Evolutionary conservation across 371 early-diverging fungal genomes (phyloP).

Genomic region (Lichtheimia corymbifera): DNA sequence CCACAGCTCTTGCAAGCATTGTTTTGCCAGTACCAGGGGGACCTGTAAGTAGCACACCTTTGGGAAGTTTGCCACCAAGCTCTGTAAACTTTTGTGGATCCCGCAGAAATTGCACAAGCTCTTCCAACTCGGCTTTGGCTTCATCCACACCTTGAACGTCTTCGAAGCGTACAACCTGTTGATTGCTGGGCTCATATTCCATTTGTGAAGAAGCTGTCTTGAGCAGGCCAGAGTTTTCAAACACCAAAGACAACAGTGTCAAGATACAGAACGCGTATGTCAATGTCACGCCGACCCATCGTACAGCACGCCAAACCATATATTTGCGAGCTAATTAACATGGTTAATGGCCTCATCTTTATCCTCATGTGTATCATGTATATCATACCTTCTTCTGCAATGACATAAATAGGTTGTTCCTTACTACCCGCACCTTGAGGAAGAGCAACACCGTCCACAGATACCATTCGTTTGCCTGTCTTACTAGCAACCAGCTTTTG

Average conservation of each 20-base stretch:
- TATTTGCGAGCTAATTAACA: slow-evolving; percentile 24
- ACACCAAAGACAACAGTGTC: slow-evolving; percentile 69
- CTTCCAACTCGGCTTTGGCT: slow-evolving; percentile 94
- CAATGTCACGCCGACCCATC: slow-evolving; percentile 75
- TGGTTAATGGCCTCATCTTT: background rate
- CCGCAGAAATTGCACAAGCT: slow-evolving; percentile 93
- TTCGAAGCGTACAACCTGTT: slow-evolving; percentile 75
- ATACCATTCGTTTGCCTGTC: slow-evolving; percentile 21
- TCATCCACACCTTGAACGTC: slow-evolving; percentile 98
- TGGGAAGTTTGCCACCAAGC: slow-evolving; percentile 94
- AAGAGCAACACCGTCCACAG: slow-evolving; percentile 18
- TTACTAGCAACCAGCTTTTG: slow-evolving; percentile 38
- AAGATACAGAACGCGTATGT: slow-evolving; percentile 80
- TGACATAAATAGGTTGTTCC: slow-evolving; percentile 58
- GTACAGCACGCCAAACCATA: slow-evolving; percentile 70
- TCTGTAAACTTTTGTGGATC: slow-evolving; percentile 90
- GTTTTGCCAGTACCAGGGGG: slow-evolving; percentile 99
- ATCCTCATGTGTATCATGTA: background rate
- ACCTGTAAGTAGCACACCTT: slow-evolving; percentile 97
- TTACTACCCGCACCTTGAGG: slow-evolving; percentile 41
- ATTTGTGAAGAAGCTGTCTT: slow-evolving; percentile 65
- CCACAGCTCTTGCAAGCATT: slow-evolving; percentile 85
- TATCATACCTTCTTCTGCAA: slow-evolving; percentile 58
- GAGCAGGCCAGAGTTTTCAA: slow-evolving; percentile 77
- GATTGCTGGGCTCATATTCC: slow-evolving; percentile 72